These are phyloP conservation scores for Blastobotrys apis DNA, from an alignment of 1,139 yeast species.

Conservation along the genomic window DNA sequence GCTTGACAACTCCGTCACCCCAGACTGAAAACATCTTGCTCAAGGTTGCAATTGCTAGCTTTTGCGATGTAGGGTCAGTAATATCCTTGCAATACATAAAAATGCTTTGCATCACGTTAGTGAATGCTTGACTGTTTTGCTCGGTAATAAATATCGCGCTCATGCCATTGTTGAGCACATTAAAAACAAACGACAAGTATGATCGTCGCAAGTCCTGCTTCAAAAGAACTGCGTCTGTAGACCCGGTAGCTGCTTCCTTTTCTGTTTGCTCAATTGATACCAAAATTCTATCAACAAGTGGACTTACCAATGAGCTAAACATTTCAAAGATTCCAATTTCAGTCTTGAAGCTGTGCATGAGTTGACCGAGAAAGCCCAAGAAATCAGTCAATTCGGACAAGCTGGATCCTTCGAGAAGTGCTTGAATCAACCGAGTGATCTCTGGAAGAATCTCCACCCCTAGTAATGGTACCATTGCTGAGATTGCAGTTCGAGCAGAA, in stretches of 20 bases:
- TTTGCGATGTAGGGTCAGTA: slow-evolving; percentile 51
- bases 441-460: slow-evolving; percentile 51
- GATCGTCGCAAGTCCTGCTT: slow-evolving; percentile 56
- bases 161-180: slow-evolving; percentile 70
- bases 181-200: slow-evolving; percentile 62
- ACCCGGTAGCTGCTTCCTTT: slow-evolving; percentile 36
- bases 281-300: slow-evolving; percentile 65
- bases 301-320: slow-evolving; percentile 66
- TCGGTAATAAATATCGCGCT: slow-evolving; percentile 71
- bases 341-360: slow-evolving; percentile 68
- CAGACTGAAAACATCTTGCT: slow-evolving; percentile 61
- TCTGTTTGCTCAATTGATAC: slow-evolving; percentile 47
- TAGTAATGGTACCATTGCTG: slow-evolving; percentile 76
- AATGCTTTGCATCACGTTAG: slow-evolving; percentile 58
- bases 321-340: slow-evolving; percentile 69
- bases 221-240: slow-evolving; percentile 41
- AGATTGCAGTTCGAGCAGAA: slow-evolving; percentile 79
- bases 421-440: slow-evolving; percentile 67
- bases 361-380: slow-evolving; percentile 80
- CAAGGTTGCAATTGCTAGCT: slow-evolving; percentile 65
- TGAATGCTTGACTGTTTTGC: slow-evolving; percentile 57
- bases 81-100: slow-evolving; percentile 63
- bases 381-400: slow-evolving; percentile 73
- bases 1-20: slow-evolving; percentile 65
- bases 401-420: slow-evolving; percentile 64